Percentiles rank a stretch among this genome's conserved stretches.
These are phyloP conservation scores for Penicillium brasilianum DNA, from an alignment of 2,329 filamentous ascomycete species.

Conservation along the genomic window DNA sequence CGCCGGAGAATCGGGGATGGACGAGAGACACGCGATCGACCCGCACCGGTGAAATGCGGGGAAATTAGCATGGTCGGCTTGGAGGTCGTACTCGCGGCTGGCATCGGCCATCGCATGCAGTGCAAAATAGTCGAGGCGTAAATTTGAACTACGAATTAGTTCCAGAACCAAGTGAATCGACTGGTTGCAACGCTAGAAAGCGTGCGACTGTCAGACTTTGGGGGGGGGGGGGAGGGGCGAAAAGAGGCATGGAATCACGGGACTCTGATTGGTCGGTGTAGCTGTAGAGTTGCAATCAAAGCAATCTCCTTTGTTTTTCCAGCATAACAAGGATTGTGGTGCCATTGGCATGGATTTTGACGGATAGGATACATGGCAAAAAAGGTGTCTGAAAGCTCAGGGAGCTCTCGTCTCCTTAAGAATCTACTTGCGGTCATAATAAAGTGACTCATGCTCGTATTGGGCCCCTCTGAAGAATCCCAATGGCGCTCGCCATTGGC, in stretches of 20 bases:
- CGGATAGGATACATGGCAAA: neutral
- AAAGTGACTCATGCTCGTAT: constrained; percentile 5
- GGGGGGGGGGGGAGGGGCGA: neutral
- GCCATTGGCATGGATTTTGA: neutral
- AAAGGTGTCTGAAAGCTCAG: neutral
- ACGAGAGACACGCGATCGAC: constrained; percentile 11
- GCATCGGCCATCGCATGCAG: neutral
- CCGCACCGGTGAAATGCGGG: constrained; percentile 16
- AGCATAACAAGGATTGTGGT: neutral
- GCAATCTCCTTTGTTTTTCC: too few relatives aligned
- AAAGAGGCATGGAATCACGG: neutral
- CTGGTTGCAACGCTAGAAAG: neutral
- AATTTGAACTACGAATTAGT: neutral
- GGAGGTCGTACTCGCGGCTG: neutral
- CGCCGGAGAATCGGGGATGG: neutral
- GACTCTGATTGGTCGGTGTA: neutral
- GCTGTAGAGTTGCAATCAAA: neutral
- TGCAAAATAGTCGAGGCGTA: neutral
- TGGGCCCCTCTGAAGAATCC: neutral
- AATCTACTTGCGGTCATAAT: neutral
- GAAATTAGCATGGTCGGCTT: neutral
- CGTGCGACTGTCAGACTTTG: neutral
- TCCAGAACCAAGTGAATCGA: neutral
- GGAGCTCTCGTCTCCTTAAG: constrained; percentile 1
- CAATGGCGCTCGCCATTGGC: neutral